Conservation (phyloP, 306 rosid species). For the Rosa chinensis region DNA sequence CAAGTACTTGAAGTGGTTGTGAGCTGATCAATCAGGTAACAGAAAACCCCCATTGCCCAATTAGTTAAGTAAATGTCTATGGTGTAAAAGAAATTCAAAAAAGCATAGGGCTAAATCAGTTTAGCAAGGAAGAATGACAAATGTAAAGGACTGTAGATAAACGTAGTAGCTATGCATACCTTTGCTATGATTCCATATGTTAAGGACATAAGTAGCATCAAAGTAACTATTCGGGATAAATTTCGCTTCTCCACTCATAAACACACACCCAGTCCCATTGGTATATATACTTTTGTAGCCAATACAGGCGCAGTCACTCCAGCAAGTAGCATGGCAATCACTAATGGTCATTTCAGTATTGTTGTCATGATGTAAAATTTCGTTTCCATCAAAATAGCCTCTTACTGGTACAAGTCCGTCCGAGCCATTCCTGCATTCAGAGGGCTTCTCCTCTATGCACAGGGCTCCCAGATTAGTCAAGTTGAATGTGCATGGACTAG, state of each 20-base stretch:
- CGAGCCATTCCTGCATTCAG: conserved; percentile 23
- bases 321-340: conserved; percentile 25
- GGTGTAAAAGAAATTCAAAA: neutral
- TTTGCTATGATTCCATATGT: neutral
- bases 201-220: neutral
- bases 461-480: conserved; percentile 2
- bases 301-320: conserved; percentile 29
- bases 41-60: neutral
- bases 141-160: neutral
- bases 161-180: conserved; percentile 3
- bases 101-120: neutral
- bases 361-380: neutral
- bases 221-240: neutral
- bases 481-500: conserved; percentile 14
- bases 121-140: neutral
- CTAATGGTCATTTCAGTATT: conserved; percentile 13
- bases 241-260: conserved; percentile 3
- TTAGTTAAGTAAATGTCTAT: neutral
- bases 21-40: neutral
- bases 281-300: conserved; percentile 11
- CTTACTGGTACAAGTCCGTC: conserved; percentile 17
- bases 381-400: conserved; percentile 14
- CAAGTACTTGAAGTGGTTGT: neutral
- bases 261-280: conserved; percentile 29
- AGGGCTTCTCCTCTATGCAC: conserved; percentile 19